Evolutionary conservation across 129 eudicot genomes (phyloP), one percentile per base, ranked within the genome.

Genomic region (Saussurea involucrata): DNA sequence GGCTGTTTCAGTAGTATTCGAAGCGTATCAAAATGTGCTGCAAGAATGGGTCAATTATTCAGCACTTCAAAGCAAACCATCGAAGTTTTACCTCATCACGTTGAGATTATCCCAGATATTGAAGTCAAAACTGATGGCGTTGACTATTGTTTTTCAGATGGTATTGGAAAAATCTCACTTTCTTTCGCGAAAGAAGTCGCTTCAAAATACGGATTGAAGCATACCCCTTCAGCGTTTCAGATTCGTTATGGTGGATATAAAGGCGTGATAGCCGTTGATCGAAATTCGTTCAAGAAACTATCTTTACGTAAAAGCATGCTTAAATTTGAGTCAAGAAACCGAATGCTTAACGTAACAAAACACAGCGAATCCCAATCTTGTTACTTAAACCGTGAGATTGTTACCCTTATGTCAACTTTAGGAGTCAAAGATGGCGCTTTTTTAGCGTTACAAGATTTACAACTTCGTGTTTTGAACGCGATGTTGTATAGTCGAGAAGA

Each of bases 1-100:
- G 99, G 99, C 0, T 89, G 96, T 72, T 95, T 95, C 61, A 92
- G 73, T 63, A 88, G 88, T 82, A 92, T 95, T 13, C 90, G 94
- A 5, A 95, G 92, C 28, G 81, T 95, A 29, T 92, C 99, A 4
- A 95, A 95, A 76, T 95, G 97, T 83, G 97, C 99, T 18, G 99
- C 99, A 0, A 86, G 99, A 74, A 95, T 95, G 99, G 99, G 99
- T 8, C 99, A 95, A 25, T 42, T 95, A 74, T 95, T 95, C 34
- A 95, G 99, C 72, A 81, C 99, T 49, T 95, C 99, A 4, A 76
- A 24, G 57, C 99, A 91, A 69, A 89, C 96, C 8, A n/a, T 86
- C 20, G 88, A 92, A 69, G 96, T 95, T 44, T 80, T 69, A 29
- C 75, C 85, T 10, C 89, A 84, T 55, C 87, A 89, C 24, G 86